These are phyloP conservation scores for Hydnomerulius pinastri DNA, from an alignment of 768 basidiomycete genomes.

Conservation along the genomic window DNA sequence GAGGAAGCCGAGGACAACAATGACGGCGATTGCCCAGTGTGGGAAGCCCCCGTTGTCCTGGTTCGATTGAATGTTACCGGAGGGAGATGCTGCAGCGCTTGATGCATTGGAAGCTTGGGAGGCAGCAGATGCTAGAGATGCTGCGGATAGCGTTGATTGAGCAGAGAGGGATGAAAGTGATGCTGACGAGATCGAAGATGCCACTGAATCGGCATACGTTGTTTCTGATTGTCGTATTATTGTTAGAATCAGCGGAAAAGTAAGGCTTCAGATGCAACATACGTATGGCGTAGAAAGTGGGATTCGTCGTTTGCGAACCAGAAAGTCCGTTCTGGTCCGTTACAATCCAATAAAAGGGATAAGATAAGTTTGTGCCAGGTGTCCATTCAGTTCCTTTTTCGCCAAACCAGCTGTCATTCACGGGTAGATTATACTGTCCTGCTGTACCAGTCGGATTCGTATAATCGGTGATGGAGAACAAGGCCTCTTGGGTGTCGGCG, in stretches of 20 bases:
- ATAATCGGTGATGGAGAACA: constrained; percentile 48
- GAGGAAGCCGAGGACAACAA: constrained; percentile 82
- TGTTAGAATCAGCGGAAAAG: constrained; percentile 7
- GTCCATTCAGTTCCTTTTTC: constrained; percentile 46
- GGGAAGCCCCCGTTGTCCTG: constrained; percentile 55
- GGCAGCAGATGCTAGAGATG: constrained; percentile 37
- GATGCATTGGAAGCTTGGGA: constrained; percentile 44
- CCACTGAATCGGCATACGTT: constrained; percentile 69
- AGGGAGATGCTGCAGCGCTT: constrained; percentile 13
- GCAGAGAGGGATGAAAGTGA: constrained; percentile 37
- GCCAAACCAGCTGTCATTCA: constrained; percentile 81
- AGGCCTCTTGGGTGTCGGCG: constrained; percentile 59
- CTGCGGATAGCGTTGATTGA: constrained; percentile 24
- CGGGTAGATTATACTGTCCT: constrained; percentile 52
- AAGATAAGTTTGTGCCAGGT: constrained; percentile 53
- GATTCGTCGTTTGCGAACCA: constrained; percentile 61
- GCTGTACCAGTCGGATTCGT: constrained; percentile 55
- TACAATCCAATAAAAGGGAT: constrained; percentile 79
- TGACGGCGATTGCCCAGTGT: constrained; percentile 90
- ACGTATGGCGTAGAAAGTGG: constrained; percentile 83
- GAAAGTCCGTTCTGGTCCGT: constrained; percentile 60
- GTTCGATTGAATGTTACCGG: constrained; percentile 49
- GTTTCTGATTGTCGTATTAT: constrained; percentile 52
- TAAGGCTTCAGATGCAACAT: constrained; percentile 39
- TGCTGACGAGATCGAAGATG: constrained; percentile 52